Evolutionary conservation across 805 yeast species (phyloP).

Genomic region (Torulaspora delbrueckii): DNA sequence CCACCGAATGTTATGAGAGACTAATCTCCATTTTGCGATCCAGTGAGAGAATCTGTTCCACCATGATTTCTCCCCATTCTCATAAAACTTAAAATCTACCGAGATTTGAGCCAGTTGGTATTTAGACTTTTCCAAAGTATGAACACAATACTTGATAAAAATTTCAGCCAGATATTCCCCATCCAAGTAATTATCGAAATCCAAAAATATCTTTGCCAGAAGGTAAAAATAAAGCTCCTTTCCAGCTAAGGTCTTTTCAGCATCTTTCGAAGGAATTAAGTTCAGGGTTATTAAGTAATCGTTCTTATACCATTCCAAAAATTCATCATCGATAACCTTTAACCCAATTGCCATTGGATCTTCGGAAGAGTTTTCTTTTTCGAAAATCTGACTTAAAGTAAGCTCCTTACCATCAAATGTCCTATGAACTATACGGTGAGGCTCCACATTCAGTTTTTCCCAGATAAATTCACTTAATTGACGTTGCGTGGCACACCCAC

Average conservation of each 20-base stretch:
- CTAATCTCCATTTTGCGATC: constrained; percentile 36
- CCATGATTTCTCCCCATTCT: constrained; percentile 19
- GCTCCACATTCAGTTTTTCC: constrained; percentile 35
- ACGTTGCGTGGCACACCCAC: constrained; percentile 30
- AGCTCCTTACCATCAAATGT: constrained; percentile 18
- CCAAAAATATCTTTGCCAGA: constrained; percentile 35
- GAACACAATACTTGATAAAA: constrained; percentile 32
- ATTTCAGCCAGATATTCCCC: constrained; percentile 39
- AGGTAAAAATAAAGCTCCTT: constrained; percentile 28
- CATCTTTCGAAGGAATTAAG: constrained; percentile 17
- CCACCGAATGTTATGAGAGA: constrained; percentile 41
- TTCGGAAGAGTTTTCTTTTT: constrained; percentile 14
- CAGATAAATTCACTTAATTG: constrained; percentile 38
- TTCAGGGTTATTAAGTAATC: constrained; percentile 26
- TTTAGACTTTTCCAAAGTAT: constrained; percentile 36
- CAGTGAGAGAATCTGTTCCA: constrained; percentile 37
- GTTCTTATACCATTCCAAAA: constrained; percentile 24
- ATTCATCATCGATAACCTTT: constrained; percentile 32
- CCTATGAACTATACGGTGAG: constrained; percentile 34
- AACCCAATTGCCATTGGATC: constrained; percentile 25
- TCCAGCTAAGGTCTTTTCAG: constrained; percentile 17
- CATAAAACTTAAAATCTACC: constrained; percentile 31
- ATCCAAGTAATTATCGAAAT: constrained; percentile 35
- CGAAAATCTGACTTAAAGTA: constrained; percentile 27
- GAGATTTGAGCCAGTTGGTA: constrained; percentile 39